Evolutionary conservation across 331 rosid genomes (phyloP).

Genomic region (Saraca asoca): DNA sequence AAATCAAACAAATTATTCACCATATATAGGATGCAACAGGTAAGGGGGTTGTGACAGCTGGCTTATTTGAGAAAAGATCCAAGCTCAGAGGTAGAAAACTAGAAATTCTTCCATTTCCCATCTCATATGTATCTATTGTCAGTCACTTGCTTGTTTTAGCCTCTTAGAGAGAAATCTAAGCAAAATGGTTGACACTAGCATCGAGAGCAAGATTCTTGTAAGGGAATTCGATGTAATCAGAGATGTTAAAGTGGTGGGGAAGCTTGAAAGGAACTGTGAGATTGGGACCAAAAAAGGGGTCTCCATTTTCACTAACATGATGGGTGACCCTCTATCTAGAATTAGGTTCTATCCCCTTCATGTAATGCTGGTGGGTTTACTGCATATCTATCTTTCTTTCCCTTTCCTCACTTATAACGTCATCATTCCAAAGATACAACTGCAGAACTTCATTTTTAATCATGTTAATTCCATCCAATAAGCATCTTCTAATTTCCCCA

Average conservation of each 20-base stretch:
- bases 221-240: conserved; percentile 69
- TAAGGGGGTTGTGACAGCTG: conserved; percentile 36
- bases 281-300: conserved; percentile 64
- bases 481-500: no score
- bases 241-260: conserved; percentile 73
- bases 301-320: conserved; percentile 64
- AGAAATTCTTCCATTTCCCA: conserved; percentile 30
- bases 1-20: not conserved
- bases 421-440: no score
- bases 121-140: conserved; percentile 25
- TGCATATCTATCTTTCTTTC: conserved; percentile 16
- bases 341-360: conserved; percentile 72
- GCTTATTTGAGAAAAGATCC: conserved; percentile 25
- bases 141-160: conserved; percentile 40
- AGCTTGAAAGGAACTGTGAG: conserved; percentile 77
- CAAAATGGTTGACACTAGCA: conserved; percentile 57
- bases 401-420: conserved; percentile 3
- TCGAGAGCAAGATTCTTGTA: conserved; percentile 49
- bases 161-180: conserved; percentile 30
- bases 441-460: no score
- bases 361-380: conserved; percentile 67
- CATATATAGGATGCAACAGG: conserved; percentile 28
- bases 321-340: conserved; percentile 77
- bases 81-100: not conserved
- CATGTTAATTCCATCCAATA: no score